A percentile compares a stretch with the other conserved stretches of the same genome.
phyloP scores from a whole-genome alignment of 495 filamentous ascomycete genomes.

The Daldinia grandis region DNA sequence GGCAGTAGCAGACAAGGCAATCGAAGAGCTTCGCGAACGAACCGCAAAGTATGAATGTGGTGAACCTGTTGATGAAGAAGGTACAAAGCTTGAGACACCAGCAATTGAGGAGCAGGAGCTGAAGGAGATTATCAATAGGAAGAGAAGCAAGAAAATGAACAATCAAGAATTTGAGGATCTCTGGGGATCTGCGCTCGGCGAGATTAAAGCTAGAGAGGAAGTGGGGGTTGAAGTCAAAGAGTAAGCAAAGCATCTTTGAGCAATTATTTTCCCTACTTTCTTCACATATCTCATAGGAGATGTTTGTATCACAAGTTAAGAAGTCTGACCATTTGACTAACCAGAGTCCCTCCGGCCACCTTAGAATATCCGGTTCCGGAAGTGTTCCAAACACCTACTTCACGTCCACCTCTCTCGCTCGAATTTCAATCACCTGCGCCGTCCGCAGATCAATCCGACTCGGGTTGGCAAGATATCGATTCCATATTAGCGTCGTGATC shows the following conservation, averaged over 20 bases:
- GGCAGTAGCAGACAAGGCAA: constrained; percentile 83
- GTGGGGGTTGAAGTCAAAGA: constrained; percentile 71
- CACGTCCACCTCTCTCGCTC: constrained; percentile 81
- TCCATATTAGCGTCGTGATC: constrained; percentile 81
- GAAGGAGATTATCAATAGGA: constrained; percentile 75
- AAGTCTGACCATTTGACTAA: constrained; percentile 69
- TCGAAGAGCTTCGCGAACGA: constrained; percentile 86
- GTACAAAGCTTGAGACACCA: constrained; percentile 63
- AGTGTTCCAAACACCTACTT: constrained; percentile 62
- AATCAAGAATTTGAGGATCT: constrained; percentile 92
- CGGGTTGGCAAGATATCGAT: constrained; percentile 94
- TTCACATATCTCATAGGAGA: constrained; percentile 15
- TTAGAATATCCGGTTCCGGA: constrained; percentile 75
- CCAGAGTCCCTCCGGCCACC: constrained; percentile 72
- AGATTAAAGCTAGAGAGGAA: constrained; percentile 83
- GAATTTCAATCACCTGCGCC: constrained; percentile 86
- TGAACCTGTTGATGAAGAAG: constrained; percentile 69
- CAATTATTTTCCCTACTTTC: not conserved
- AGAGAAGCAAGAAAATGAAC: constrained; percentile 78
- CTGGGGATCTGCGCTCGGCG: constrained; percentile 85
- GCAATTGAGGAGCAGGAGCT: constrained; percentile 78
- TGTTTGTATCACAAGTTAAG: constrained; percentile 41
- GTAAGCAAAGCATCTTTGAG: constrained; percentile 67
- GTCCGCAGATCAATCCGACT: constrained; percentile 87
- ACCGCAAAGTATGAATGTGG: constrained; percentile 92